Conservation (phyloP, 148 eudicot genomes). For the Camellia sinensis region DNA sequence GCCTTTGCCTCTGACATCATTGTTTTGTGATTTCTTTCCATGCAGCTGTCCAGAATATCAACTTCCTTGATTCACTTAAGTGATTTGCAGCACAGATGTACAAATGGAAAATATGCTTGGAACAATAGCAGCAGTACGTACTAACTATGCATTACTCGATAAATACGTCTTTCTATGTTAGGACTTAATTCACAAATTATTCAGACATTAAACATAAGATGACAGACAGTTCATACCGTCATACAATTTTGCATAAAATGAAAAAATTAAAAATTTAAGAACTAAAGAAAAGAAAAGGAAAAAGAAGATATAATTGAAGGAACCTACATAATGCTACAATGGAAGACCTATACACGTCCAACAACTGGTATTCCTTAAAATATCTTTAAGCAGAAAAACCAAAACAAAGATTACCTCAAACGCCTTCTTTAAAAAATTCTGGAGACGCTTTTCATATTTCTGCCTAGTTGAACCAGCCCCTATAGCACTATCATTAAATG, state of each 20-base stretch:
- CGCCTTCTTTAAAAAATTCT: constrained; percentile 64
- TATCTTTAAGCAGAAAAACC: neutral
- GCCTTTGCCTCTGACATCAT: too few species aligned
- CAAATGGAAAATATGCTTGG: neutral
- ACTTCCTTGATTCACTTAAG: neutral
- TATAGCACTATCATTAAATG: constrained; percentile 76
- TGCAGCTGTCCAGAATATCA: neutral
- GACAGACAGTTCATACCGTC: neutral
- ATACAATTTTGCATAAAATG: neutral
- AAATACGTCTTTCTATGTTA: neutral
- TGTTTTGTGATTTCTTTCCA: too few species aligned
- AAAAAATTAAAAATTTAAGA: too few species aligned
- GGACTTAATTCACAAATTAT: neutral
- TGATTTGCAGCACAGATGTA: neutral
- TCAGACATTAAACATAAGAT: neutral
- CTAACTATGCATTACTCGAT: neutral
- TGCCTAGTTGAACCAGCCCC: constrained; percentile 75
- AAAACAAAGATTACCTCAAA: constrained; percentile 65
- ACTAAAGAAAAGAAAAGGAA: neutral
- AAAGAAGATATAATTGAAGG: neutral
- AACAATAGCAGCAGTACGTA: neutral
- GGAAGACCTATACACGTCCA: neutral
- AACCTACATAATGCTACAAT: neutral
- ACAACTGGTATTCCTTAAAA: neutral
- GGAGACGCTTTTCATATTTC: constrained; percentile 83